Evolutionary conservation across 1,284 basidiomycete genomes (phyloP).

Genomic region (Rhodotorula sp.): DNA sequence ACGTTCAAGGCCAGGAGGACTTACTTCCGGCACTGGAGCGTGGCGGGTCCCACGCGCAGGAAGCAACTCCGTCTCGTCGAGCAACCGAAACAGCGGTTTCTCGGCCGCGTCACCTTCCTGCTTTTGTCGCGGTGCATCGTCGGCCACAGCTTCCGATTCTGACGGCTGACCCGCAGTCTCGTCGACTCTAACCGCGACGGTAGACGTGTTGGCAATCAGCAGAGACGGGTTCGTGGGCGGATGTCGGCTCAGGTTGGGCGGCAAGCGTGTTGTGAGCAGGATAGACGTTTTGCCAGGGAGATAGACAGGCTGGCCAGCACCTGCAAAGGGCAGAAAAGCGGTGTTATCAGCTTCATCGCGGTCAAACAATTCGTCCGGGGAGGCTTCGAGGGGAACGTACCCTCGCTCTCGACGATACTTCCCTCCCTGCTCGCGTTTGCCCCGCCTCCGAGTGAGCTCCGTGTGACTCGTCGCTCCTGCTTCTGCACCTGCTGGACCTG

Average conservation of each 20-base stretch:
- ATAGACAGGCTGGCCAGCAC: neutral
- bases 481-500: constrained; percentile 5
- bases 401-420: neutral
- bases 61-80: constrained; percentile 24
- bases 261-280: constrained; percentile 13
- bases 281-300: constrained; percentile 28
- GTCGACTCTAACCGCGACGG: neutral
- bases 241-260: constrained; percentile 2
- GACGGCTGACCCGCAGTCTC: neutral
- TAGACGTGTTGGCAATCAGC: neutral
- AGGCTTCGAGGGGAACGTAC: constrained; percentile 1
- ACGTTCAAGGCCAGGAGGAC: neutral
- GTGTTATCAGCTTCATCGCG: neutral
- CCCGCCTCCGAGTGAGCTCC: constrained; percentile 3
- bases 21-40: neutral
- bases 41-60: constrained; percentile 7
- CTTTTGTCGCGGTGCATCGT: neutral
- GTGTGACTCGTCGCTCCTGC: constrained; percentile 4
- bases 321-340: neutral
- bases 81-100: constrained; percentile 11
- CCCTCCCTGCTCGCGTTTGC: neutral
- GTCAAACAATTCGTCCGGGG: neutral
- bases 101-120: neutral
- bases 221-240: constrained; percentile 1
- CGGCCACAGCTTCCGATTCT: neutral